Percentiles rank a stretch among this genome's conserved stretches.
These are phyloP conservation scores for Lactarius quietus DNA, from an alignment of 768 basidiomycete species.

Conservation along the genomic window DNA sequence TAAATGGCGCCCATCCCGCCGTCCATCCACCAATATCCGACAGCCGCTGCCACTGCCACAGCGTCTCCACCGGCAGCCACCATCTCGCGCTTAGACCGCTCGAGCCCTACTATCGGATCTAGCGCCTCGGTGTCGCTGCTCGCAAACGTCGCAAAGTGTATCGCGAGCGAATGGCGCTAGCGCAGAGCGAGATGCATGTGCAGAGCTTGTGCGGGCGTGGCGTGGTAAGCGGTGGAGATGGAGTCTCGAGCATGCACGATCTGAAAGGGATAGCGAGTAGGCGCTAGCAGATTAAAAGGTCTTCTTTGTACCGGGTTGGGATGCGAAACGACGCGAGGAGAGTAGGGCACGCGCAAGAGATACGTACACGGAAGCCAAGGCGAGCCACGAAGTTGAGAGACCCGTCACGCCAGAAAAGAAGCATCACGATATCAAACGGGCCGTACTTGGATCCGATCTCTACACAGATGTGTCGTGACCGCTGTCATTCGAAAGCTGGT, in stretches of 20 bases:
- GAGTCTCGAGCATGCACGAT: constrained; percentile 24
- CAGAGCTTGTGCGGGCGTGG: constrained; percentile 41
- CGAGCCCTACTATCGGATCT: constrained; percentile 38
- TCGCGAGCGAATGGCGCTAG: constrained; percentile 35
- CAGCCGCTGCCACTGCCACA: constrained; percentile 1
- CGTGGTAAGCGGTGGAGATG: constrained; percentile 37
- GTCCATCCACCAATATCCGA: constrained; percentile 32
- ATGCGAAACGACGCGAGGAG: constrained; percentile 20
- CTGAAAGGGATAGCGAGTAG: constrained; percentile 30
- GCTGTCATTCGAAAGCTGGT: not conserved
- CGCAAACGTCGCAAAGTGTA: too few relatives aligned
- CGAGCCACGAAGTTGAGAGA: constrained; percentile 38
- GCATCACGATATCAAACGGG: constrained; percentile 41
- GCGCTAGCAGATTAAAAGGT: not conserved
- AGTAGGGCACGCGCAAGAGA: too few relatives aligned
- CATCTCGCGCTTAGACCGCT: constrained; percentile 37
- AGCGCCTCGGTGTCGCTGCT: too few relatives aligned
- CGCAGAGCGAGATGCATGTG: constrained; percentile 38
- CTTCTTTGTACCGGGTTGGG: not conserved
- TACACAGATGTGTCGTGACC: constrained; percentile 19
- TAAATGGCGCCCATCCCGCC: constrained; percentile 39
- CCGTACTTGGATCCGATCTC: constrained; percentile 41
- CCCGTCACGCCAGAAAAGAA: constrained; percentile 46
- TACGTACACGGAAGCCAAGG: too few relatives aligned
- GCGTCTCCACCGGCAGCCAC: not conserved